These are phyloP conservation scores for Ligustrum vulgare DNA, from an alignment of 257 asterid genomes.

Conservation along the genomic window DNA sequence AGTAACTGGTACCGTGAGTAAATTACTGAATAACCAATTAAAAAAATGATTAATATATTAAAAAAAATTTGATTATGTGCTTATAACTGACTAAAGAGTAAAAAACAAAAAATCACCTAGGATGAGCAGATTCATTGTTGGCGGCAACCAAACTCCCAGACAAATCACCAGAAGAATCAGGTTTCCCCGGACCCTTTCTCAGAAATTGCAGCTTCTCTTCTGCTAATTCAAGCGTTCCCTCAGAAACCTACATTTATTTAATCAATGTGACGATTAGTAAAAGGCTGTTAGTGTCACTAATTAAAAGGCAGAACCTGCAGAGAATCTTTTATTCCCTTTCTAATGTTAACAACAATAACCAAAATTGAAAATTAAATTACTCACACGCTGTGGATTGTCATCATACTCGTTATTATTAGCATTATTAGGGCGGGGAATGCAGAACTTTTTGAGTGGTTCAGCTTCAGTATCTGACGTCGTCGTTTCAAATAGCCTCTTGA, in stretches of 20 bases:
- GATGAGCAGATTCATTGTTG: conserved; percentile 50
- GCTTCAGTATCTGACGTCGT: conserved; percentile 59
- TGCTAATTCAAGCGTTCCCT: conserved; percentile 48
- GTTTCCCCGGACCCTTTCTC: conserved; percentile 49
- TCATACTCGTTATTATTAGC: conserved; percentile 24
- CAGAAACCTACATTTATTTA: conserved; percentile 54
- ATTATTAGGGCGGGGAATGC: conserved; percentile 42
- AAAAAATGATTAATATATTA: background rate
- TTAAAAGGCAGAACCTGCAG: conserved; percentile 38
- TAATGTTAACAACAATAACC: background rate
- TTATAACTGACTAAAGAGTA: conserved; percentile 10
- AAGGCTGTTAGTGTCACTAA: conserved; percentile 27
- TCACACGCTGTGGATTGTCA: conserved; percentile 50
- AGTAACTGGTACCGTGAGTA: background rate
- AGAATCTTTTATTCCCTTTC: conserved; percentile 10
- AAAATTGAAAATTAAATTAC: conserved; percentile 21
- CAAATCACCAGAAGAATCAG: conserved; percentile 42
- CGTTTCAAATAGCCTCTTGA: conserved; percentile 79
- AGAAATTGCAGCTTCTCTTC: conserved; percentile 42
- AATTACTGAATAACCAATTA: background rate
- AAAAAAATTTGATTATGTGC: background rate
- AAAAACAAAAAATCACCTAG: conserved; percentile 45
- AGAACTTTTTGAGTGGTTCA: conserved; percentile 44
- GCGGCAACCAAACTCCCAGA: conserved; percentile 45
- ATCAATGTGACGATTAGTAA: conserved; percentile 22